Evolutionary conservation across 2,329 filamentous ascomycete genomes (phyloP).

Genomic region (Colletotrichum zoysiae): DNA sequence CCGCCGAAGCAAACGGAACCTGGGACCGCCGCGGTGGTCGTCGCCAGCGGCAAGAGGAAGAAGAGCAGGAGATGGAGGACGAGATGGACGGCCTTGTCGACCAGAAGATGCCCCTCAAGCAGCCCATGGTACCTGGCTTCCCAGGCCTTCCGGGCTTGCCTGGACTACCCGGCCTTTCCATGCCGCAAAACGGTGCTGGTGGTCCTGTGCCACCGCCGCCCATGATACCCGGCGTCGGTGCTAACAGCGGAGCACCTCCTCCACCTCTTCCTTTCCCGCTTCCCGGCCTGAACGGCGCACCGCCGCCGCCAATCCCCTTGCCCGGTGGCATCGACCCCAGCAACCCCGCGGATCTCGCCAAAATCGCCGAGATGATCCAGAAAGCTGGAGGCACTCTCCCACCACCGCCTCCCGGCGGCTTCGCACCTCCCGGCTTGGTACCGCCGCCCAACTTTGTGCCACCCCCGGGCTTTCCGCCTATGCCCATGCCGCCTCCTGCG

Average conservation of each 20-base stretch:
- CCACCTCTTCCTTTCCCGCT: slow-evolving; percentile 68
- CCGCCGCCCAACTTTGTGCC: slow-evolving; percentile 59
- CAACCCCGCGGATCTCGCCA: slow-evolving; percentile 71
- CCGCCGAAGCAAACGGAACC: slow-evolving; percentile 94
- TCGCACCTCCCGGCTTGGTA: slow-evolving; percentile 62
- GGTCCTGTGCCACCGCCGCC: slow-evolving; percentile 52
- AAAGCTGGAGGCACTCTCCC: slow-evolving; percentile 74
- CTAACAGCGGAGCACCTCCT: slow-evolving; percentile 53
- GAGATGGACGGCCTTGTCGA: slow-evolving; percentile 94
- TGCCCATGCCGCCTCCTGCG: slow-evolving; percentile 49
- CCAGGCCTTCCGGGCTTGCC: slow-evolving; percentile 70
- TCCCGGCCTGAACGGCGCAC: slow-evolving; percentile 61
- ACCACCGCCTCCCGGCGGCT: slow-evolving; percentile 54
- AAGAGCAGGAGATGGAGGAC: slow-evolving; percentile 93
- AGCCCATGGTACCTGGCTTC: slow-evolving; percentile 62
- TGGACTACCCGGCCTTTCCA: slow-evolving; percentile 58
- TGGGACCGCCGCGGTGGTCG: slow-evolving; percentile 86
- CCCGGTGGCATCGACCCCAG: slow-evolving; percentile 68
- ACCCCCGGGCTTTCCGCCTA: slow-evolving; percentile 58
- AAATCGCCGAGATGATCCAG: slow-evolving; percentile 74
- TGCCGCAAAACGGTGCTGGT: slow-evolving; percentile 52
- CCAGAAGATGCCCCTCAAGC: slow-evolving; percentile 81
- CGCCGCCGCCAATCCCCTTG: slow-evolving; percentile 58
- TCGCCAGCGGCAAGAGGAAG: slow-evolving; percentile 87
- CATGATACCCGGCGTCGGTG: slow-evolving; percentile 64